phyloP scores from a whole-genome alignment of 2,329 filamentous ascomycete genomes.

The Colletotrichum chlorophyti region DNA sequence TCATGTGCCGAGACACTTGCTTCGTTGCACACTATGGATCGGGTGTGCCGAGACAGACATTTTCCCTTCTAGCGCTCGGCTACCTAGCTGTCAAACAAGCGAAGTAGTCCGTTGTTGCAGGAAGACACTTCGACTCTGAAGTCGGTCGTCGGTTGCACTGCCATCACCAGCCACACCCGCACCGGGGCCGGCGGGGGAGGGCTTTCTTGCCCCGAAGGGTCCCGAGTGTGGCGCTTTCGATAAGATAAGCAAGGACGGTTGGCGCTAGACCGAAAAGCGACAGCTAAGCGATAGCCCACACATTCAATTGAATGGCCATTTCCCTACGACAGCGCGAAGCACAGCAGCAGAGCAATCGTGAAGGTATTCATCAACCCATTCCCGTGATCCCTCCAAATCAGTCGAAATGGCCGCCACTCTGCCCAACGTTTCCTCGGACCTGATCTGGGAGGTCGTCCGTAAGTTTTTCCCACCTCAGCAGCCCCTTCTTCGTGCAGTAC shows the following conservation, averaged over 20 bases:
- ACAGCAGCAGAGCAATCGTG: constrained; percentile 16
- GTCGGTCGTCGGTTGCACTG: constrained; percentile 2
- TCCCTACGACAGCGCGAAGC: constrained; percentile 28
- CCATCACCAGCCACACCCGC: constrained; percentile 23
- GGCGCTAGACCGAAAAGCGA: constrained; percentile 24
- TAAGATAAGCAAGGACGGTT: background rate
- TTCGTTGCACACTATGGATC: too few relatives aligned
- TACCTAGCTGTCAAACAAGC: too few relatives aligned
- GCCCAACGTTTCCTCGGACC: constrained; percentile 84
- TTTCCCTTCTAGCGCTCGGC: too few relatives aligned
- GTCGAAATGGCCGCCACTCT: constrained; percentile 64
- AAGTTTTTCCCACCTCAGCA: constrained; percentile 57
- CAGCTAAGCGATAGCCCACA: constrained; percentile 49
- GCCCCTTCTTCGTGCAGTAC: background rate
- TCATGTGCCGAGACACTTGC: too few relatives aligned
- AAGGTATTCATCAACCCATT: constrained; percentile 32
- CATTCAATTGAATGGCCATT: constrained; percentile 32
- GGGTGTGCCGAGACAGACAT: too few relatives aligned
- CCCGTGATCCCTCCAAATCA: constrained; percentile 43
- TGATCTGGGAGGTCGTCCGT: constrained; percentile 96
- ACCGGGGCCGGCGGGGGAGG: constrained; percentile 12
- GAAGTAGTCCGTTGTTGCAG: too few relatives aligned
- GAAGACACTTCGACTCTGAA: too few relatives aligned
- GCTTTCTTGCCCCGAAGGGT: constrained; percentile 18
- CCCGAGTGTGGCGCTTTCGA: constrained; percentile 2